phyloP scores from a whole-genome alignment of 495 filamentous ascomycete species.

The Mytilinidion resinicola region DNA sequence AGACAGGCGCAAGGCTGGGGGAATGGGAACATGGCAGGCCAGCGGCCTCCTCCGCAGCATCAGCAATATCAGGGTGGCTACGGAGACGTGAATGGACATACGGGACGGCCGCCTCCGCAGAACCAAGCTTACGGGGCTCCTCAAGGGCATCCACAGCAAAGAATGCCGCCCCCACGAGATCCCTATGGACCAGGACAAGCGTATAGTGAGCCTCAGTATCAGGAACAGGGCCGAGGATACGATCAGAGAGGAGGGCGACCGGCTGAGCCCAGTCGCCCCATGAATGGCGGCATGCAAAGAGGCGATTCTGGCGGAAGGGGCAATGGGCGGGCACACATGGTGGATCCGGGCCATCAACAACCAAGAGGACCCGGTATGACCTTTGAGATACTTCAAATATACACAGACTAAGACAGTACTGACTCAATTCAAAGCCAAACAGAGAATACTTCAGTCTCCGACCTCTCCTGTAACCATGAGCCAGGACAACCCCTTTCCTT shows the following conservation, averaged over 20 bases:
- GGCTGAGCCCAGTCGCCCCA: conserved; percentile 11
- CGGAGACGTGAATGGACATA: conserved; percentile 12
- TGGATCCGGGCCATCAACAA: conserved; percentile 8
- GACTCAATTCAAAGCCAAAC: conserved; percentile 18
- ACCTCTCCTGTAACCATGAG: conserved; percentile 45
- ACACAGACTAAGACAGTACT: not conserved
- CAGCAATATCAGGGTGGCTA: conserved; percentile 44
- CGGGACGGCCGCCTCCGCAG: conserved; percentile 6
- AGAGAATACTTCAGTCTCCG: conserved; percentile 34
- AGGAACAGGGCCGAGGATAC: conserved; percentile 7
- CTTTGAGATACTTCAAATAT: not conserved
- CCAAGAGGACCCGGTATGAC: conserved; percentile 31
- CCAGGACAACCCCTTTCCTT: conserved; percentile 65
- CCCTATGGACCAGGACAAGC: conserved; percentile 12
- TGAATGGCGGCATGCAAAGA: conserved; percentile 15
- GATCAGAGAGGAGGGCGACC: conserved; percentile 14
- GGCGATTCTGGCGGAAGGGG: conserved; percentile 13
- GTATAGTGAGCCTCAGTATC: conserved; percentile 17
- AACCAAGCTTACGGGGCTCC: conserved; percentile 23
- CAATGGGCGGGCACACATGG: conserved; percentile 5
- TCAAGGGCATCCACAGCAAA: conserved; percentile 19
- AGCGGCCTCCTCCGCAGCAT: conserved; percentile 32
- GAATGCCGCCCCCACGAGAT: conserved; percentile 13
- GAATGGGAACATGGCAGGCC: conserved; percentile 4
- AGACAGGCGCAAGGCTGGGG: conserved; percentile 37